These are phyloP conservation scores for Fusarium sp. DNA, from an alignment of 2,329 filamentous ascomycete species.

Conservation along the genomic window DNA sequence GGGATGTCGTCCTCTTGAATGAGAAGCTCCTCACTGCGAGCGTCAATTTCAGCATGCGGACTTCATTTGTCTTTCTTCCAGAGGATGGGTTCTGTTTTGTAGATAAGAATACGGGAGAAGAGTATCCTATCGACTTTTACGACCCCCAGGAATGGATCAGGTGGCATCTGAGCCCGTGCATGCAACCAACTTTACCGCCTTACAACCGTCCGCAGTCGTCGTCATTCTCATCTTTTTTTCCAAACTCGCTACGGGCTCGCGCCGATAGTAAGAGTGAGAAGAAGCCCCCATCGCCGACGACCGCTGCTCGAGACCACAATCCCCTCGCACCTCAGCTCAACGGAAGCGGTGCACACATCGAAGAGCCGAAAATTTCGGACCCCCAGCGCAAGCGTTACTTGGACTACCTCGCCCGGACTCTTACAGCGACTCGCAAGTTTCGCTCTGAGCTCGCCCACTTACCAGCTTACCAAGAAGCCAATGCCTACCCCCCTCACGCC, in stretches of 20 bases:
- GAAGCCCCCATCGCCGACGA: conserved; percentile 35
- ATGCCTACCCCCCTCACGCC: conserved; percentile 84
- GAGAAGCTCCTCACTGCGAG: conserved; percentile 91
- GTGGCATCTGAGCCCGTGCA: conserved; percentile 83
- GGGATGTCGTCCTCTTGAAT: conserved; percentile 92
- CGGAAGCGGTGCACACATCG: conserved; percentile 37
- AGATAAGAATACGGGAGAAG: conserved; percentile 83
- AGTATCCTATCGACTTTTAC: conserved; percentile 89
- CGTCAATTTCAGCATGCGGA: conserved; percentile 93
- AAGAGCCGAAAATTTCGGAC: conserved; percentile 46
- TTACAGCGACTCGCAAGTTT: conserved; percentile 80
- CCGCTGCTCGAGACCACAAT: conserved; percentile 55
- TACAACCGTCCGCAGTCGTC: conserved; percentile 58
- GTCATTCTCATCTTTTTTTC: conserved; percentile 65
- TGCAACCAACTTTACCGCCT: conserved; percentile 76
- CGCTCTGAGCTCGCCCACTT: conserved; percentile 79
- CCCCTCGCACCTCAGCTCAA: conserved; percentile 49
- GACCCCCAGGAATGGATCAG: conserved; percentile 84
- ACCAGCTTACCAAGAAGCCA: conserved; percentile 71
- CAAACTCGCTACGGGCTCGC: conserved; percentile 61
- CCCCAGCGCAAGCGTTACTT: conserved; percentile 56
- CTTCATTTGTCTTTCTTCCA: conserved; percentile 86
- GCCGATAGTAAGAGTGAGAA: conserved; percentile 61
- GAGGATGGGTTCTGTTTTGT: conserved; percentile 91
- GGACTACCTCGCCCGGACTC: conserved; percentile 81